Percentiles rank a stretch among this genome's conserved stretches.
Conservation (phyloP, 306 rosid species). For the Prunus salicina region DNA sequence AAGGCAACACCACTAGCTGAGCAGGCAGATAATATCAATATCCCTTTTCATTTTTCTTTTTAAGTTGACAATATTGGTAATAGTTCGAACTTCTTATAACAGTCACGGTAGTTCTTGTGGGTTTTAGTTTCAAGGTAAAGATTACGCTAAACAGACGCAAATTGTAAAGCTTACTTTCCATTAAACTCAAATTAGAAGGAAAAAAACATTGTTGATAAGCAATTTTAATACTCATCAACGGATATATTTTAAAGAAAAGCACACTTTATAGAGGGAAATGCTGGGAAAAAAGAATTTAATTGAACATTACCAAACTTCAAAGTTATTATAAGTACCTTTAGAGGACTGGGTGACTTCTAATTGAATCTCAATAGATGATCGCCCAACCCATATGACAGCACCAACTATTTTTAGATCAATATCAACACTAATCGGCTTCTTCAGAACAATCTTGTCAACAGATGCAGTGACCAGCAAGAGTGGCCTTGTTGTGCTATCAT, state of each 20-base stretch:
- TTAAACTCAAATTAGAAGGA: background rate
- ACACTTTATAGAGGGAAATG: background rate
- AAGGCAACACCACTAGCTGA: background rate
- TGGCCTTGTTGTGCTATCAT: constrained; percentile 77
- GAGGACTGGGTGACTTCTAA: constrained; percentile 65
- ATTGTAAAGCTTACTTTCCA: background rate
- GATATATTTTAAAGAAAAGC: background rate
- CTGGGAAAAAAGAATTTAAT: background rate
- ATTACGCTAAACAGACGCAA: background rate
- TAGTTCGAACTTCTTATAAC: background rate
- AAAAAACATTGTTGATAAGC: too few relatives aligned
- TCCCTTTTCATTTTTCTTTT: background rate
- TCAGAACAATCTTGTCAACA: constrained; percentile 84
- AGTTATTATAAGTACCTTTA: constrained; percentile 42
- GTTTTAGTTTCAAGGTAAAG: background rate
- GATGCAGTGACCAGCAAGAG: constrained; percentile 88
- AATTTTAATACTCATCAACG: background rate
- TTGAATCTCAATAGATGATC: constrained; percentile 89
- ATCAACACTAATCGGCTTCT: constrained; percentile 82
- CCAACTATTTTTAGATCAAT: constrained; percentile 79
- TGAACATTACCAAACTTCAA: constrained; percentile 7
- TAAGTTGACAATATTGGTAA: background rate
- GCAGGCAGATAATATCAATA: background rate
- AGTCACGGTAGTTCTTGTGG: background rate
- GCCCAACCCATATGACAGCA: constrained; percentile 91